Conservation (phyloP, 2,329 filamentous ascomycete genomes). For the Rhytidhysteron rufulum region DNA sequence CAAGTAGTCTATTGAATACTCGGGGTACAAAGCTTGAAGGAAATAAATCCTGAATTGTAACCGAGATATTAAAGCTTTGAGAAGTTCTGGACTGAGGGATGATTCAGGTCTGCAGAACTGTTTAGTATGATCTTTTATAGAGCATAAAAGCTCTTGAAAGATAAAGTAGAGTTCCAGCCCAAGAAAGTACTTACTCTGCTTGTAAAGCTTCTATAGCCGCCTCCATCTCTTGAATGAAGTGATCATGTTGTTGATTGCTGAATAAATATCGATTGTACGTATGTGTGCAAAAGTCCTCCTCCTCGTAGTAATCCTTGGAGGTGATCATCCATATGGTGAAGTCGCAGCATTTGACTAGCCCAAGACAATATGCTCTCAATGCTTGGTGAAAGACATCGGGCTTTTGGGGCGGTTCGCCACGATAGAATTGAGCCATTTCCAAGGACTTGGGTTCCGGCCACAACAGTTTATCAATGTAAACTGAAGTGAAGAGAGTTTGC, state of each 20-base stretch:
- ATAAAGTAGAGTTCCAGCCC: no score
- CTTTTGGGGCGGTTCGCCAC: slow-evolving; percentile 17
- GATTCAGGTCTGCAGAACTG: background rate
- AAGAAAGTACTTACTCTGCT: slow-evolving; percentile 25
- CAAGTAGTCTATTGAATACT: slow-evolving; percentile 24
- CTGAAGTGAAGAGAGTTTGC: slow-evolving; percentile 88
- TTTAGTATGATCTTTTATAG: no score
- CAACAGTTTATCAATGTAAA: slow-evolving; percentile 82
- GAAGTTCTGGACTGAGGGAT: background rate
- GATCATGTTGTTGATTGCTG: slow-evolving; percentile 38
- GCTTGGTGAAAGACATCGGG: slow-evolving; percentile 45
- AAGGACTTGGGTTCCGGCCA: slow-evolving; percentile 64
- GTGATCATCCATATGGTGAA: slow-evolving; percentile 74
- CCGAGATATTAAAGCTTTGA: slow-evolving; percentile 59
- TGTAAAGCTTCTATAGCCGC: slow-evolving; percentile 25
- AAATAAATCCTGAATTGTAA: slow-evolving; percentile 65
- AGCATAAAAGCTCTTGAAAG: no score
- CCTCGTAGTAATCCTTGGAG: slow-evolving; percentile 90
- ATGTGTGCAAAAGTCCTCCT: slow-evolving; percentile 95
- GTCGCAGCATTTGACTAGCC: slow-evolving; percentile 76
- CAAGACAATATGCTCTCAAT: slow-evolving; percentile 81
- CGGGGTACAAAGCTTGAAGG: slow-evolving; percentile 49
- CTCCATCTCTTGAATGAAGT: slow-evolving; percentile 30
- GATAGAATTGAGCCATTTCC: slow-evolving; percentile 61
- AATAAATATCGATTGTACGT: slow-evolving; percentile 80